Evolutionary conservation across 2,329 filamentous ascomycete species (phyloP), one percentile per base, ranked within the genome.

Genomic region (Colletotrichum abscissum): DNA sequence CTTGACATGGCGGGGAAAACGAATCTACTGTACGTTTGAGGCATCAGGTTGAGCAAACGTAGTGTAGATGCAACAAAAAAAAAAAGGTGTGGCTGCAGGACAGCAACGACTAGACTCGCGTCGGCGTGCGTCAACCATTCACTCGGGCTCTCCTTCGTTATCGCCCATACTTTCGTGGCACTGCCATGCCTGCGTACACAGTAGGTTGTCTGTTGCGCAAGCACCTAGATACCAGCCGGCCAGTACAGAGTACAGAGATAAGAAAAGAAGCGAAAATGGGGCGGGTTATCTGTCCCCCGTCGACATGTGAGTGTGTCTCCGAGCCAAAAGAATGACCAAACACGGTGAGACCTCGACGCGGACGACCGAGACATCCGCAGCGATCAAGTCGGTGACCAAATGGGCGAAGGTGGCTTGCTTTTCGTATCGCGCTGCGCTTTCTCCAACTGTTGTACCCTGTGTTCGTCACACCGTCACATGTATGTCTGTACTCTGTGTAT

Each of bases 51-150:
- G 35, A 8, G 22, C 19, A 49, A 30, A 52, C 12, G 35, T 22
- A 28, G 22, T 12, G n/a, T 12, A 28, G 3, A 26, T 35, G 33
- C 19, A 22, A 19, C 9, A 55, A 12, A 22, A 12, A 24, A 59
- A 63, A 71, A 57, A 58, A 72, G 58, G 69, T 69, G 69, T 72
- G 69, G 65, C 69, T 72, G 69, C 65, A 72, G 58, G 66, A 63
- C 7, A 12, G 64, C 33, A 14, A 16, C 28, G 33, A 60, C 24
- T 49, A 49, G 42, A 49, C 42, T 49, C 42, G 42, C 3, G 33
- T 35, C 33, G 33, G 11, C 33, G 33, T 35, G 4, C 19, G 42
- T 8, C 19, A 30, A 58, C 26, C 24, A 30, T 5, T 19, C 16
- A 4, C n/a, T 46, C 62, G 62, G 49, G 5, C 19, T 5, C n/a